Conservation (phyloP, 2,329 filamentous ascomycete species). For the Cordyceps javanica region DNA sequence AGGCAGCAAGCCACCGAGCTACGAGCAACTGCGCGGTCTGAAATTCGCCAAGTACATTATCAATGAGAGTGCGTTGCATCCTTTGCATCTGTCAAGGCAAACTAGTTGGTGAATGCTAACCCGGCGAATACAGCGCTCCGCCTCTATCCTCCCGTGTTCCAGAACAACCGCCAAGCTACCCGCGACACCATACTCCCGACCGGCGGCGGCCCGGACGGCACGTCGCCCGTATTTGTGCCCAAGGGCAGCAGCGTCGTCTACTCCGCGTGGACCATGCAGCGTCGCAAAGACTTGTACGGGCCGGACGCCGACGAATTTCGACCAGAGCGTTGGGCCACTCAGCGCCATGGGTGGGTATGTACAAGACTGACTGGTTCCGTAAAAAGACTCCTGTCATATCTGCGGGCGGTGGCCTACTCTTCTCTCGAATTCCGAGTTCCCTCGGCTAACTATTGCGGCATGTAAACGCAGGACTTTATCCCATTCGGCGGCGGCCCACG, state of each 20-base stretch:
- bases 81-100: background rate
- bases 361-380: background rate
- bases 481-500: slow-evolving; percentile 32
- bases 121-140: slow-evolving; percentile 19
- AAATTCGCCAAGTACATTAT: background rate
- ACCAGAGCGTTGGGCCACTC: slow-evolving; percentile 31
- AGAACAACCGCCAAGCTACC: slow-evolving; percentile 25
- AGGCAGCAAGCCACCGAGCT: background rate
- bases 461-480: slow-evolving; percentile 21
- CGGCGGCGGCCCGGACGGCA: slow-evolving; percentile 29
- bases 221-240: slow-evolving; percentile 24
- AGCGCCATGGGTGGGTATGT: slow-evolving; percentile 21
- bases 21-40: background rate
- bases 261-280: slow-evolving; percentile 23
- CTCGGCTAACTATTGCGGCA: background rate
- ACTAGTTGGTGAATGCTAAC: background rate
- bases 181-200: slow-evolving; percentile 27
- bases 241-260: slow-evolving; percentile 21
- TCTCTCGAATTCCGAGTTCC: too few species aligned
- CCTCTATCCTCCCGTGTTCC: slow-evolving; percentile 28
- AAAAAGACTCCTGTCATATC: too few species aligned
- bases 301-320: slow-evolving; percentile 27
- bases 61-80: slow-evolving; percentile 1
- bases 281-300: slow-evolving; percentile 30
- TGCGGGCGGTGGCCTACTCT: too few species aligned